Conservation (phyloP, 2,329 filamentous ascomycete species). For the Eutypa lata region DNA sequence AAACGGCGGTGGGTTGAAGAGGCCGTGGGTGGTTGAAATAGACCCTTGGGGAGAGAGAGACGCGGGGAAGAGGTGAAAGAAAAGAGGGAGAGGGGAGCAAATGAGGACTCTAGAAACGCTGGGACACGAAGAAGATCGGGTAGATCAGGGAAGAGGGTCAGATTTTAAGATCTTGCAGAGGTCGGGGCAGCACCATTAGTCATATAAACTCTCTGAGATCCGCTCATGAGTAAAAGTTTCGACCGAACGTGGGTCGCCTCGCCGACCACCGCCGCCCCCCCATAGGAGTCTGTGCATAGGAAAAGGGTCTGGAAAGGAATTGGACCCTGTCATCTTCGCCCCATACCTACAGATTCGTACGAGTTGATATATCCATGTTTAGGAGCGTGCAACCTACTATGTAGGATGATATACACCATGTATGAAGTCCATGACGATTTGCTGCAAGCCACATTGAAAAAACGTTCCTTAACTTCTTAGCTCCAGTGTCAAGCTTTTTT, state of each 20-base stretch:
- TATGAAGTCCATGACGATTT: no score
- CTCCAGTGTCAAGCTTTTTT: neutral
- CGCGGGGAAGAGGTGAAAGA: neutral
- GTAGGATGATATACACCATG: no score
- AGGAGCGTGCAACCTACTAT: no score
- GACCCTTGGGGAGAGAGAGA: neutral
- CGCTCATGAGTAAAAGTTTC: neutral
- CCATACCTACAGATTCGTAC: no score
- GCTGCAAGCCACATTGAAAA: no score
- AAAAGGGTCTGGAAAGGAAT: neutral
- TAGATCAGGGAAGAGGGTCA: neutral
- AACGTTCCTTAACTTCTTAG: no score
- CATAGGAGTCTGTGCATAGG: neutral
- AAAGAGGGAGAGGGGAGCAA: neutral
- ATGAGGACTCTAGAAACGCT: neutral
- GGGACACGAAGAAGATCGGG: neutral
- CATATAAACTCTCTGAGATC: neutral
- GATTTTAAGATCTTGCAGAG: neutral
- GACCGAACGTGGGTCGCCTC: neutral
- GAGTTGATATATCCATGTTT: no score
- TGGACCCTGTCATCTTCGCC: no score
- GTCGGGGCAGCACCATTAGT: neutral
- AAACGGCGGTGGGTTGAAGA: neutral
- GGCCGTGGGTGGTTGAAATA: neutral
- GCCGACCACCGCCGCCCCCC: neutral